Conservation (phyloP, 176 grass and related monocot genomes). For the Elymus sibiricus region DNA sequence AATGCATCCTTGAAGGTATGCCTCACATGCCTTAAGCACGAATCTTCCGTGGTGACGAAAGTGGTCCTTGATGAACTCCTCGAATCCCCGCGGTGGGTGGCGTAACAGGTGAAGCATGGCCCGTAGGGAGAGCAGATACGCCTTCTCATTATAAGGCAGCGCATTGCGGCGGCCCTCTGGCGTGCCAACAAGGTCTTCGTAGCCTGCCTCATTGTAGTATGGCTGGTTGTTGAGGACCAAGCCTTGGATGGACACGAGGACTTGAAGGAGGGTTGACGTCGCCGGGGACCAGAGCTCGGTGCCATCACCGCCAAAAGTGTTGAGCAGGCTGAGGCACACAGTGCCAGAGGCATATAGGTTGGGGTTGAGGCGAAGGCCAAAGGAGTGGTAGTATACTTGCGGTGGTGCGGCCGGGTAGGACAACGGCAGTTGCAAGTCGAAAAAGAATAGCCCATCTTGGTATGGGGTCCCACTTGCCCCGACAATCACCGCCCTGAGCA, state of each 20-base stretch:
- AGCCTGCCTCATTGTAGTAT: neutral
- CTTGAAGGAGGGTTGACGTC: neutral
- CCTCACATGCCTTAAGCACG: neutral
- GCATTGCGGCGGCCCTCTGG: neutral
- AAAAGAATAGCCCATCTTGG: constrained; percentile 4
- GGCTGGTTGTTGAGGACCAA: neutral
- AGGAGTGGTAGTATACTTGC: constrained; percentile 23
- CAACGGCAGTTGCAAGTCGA: neutral
- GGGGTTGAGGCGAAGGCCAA: constrained; percentile 28
- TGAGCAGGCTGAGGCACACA: constrained; percentile 25
- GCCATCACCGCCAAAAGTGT: neutral
- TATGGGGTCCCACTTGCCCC: constrained; percentile 8
- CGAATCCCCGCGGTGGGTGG: neutral
- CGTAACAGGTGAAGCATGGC: neutral
- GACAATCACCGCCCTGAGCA: neutral
- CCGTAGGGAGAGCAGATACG: neutral
- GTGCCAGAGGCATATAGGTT: constrained; percentile 35
- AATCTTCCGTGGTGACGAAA: neutral
- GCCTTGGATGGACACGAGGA: neutral
- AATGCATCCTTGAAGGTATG: neutral
- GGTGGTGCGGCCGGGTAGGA: neutral
- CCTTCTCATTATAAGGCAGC: neutral
- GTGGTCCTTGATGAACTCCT: neutral
- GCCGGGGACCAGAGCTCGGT: constrained; percentile 17
- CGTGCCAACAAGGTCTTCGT: neutral